Evolutionary conservation across 1,139 yeast species (phyloP), one percentile per base, ranked within the genome.

Genomic region (Kodamaea sp.): DNA sequence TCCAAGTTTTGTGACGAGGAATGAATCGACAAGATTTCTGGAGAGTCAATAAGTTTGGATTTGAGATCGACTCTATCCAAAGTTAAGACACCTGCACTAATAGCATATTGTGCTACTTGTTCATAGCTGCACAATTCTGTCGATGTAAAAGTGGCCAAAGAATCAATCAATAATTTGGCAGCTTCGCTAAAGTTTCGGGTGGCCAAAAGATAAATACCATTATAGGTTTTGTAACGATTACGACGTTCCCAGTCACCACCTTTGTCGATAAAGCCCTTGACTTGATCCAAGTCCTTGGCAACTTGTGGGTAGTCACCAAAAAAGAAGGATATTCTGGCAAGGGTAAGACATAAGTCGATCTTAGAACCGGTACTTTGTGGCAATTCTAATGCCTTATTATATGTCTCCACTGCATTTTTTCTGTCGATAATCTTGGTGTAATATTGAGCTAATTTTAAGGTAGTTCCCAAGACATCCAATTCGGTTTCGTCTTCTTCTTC

Each of bases 201-300:
- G 10, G 96, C 85, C 74, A 92, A 67, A 37, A 79, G 70, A 60
- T 87, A 87, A 39, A 92, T 75, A 20, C 98, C 98, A 46, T 78
- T 67, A 65, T 92, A 94, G 6, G 97, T 88, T 67, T 94, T 92
- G 70, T 79, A 88, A 52, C 96, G 73, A 67, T 94, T 92, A 57
- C 96, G 81, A 62, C 98, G 86, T 65, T 94, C 98, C 98, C 99
- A 92, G 61, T 92, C 99, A 43, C 98, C 98, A 38, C 98, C 98
- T 55, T 88, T 84, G 54, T 92, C 98, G 55, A 92, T 88, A 57
- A 87, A 70, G 32, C 68, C 59, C 55, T 84, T 80, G 30, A 84
- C 79, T 50, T 82, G 82, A 41, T 84, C 95, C 53, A 94, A 74
- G 57, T 84, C 82, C 54, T 81, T 80, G 43, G 81, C 76, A 33